Conservation (phyloP, 2,329 filamentous ascomycete genomes). For the Aspergillus flavus region DNA sequence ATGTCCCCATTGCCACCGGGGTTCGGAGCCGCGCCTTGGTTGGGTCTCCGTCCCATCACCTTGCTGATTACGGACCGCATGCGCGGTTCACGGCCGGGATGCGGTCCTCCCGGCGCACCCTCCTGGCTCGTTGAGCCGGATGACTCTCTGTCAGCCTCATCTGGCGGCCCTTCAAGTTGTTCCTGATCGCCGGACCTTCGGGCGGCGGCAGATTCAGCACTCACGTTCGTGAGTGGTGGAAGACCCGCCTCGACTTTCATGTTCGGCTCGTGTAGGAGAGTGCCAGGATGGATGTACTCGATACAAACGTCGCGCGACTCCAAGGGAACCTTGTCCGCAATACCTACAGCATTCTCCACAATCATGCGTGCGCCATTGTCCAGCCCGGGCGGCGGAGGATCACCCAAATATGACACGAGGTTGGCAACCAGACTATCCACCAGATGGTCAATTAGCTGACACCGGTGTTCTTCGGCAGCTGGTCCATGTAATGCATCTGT, state of each 20-base stretch:
- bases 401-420: constrained; percentile 72
- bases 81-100: constrained; percentile 22
- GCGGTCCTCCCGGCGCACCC: neutral
- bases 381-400: constrained; percentile 78
- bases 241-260: constrained; percentile 82
- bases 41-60: constrained; percentile 35
- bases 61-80: constrained; percentile 48
- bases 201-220: constrained; percentile 19
- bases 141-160: constrained; percentile 26
- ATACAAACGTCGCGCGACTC: constrained; percentile 91
- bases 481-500: constrained; percentile 68
- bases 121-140: constrained; percentile 17
- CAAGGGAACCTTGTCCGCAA: constrained; percentile 81
- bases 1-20: constrained; percentile 29
- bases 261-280: constrained; percentile 66
- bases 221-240: constrained; percentile 55
- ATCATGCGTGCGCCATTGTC: constrained; percentile 90
- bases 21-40: constrained; percentile 13
- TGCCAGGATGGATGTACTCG: constrained; percentile 79
- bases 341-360: constrained; percentile 83
- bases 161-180: constrained; percentile 7
- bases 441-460: constrained; percentile 69
- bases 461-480: constrained; percentile 66
- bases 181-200: constrained; percentile 23
- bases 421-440: constrained; percentile 69